A percentile compares a stretch with the other conserved stretches of the same genome.
These are phyloP conservation scores for Gorgonomyces haynaldii DNA, from an alignment of 192 early-diverging fungal genomes.

Conservation along the genomic window DNA sequence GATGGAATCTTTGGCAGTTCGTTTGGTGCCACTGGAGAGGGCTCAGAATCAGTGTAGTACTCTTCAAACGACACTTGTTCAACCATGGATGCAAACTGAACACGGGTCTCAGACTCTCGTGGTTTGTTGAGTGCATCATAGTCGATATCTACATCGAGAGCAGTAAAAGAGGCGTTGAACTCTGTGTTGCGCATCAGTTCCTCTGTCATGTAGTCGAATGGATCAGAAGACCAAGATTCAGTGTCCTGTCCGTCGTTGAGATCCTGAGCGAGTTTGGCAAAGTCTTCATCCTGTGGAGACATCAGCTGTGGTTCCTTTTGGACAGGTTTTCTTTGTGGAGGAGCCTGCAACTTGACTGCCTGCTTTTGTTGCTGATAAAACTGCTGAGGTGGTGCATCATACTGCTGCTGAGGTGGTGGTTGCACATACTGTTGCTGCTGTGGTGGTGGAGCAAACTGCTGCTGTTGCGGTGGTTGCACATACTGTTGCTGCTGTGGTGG, in stretches of 20 bases:
- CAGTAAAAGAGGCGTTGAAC: conserved; percentile 8
- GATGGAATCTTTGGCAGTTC: no score
- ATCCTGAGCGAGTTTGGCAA: neutral
- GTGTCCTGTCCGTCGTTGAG: neutral
- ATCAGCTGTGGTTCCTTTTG: neutral
- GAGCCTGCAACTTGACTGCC: neutral
- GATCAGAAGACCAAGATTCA: neutral
- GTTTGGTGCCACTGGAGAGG: neutral
- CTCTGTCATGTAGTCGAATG: neutral
- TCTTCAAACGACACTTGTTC: neutral
- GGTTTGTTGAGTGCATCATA: no score
- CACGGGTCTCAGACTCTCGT: neutral
- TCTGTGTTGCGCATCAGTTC: conserved; percentile 6
- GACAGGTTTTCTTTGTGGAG: neutral
- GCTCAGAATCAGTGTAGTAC: neutral
- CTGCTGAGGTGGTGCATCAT: neutral
- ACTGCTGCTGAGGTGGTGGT: neutral
- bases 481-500: neutral
- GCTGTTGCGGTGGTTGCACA: neutral
- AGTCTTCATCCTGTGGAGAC: neutral
- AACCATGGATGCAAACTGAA: neutral
- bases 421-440: conserved; percentile 3
- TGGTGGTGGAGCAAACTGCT: conserved; percentile 2
- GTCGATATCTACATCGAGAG: neutral
- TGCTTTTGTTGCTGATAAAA: neutral